Percentiles rank a stretch among this genome's conserved stretches.
Conservation (phyloP, 1,284 basidiomycete genomes). For the Tetrapyrgos nigripes region DNA sequence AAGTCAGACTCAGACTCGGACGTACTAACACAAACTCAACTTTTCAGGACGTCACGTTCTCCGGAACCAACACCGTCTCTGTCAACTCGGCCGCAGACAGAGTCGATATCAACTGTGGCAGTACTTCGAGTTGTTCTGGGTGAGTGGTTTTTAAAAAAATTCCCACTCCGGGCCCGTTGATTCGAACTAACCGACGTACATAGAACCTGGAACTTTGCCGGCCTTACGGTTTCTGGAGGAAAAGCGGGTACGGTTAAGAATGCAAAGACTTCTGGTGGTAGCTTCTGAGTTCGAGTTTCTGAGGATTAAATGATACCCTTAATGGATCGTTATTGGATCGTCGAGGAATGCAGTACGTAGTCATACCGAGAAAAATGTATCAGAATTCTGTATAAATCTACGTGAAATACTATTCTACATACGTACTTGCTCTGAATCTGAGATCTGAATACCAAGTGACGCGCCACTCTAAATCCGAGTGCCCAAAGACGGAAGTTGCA, state of each 20-base stretch:
- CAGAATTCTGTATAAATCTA: too few relatives aligned
- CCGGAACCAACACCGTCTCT: slow-evolving; percentile 11
- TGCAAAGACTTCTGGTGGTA: slow-evolving; percentile 8
- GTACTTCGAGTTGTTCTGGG: slow-evolving; percentile 21
- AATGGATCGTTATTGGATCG: too few relatives aligned
- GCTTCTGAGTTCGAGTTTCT: background rate
- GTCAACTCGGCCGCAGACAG: slow-evolving; percentile 6
- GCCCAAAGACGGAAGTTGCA: too few relatives aligned
- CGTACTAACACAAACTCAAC: background rate
- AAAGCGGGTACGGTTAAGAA: slow-evolving; percentile 6
- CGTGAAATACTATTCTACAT: too few relatives aligned
- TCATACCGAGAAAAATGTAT: too few relatives aligned
- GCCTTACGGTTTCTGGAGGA: slow-evolving; percentile 14
- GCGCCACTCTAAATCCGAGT: too few relatives aligned
- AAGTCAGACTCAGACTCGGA: background rate
- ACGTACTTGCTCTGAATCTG: too few relatives aligned
- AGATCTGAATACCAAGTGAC: too few relatives aligned
- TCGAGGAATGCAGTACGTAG: too few relatives aligned
- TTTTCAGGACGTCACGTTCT: slow-evolving; percentile 4
- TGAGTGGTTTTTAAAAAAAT: background rate
- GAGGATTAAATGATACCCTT: too few relatives aligned
- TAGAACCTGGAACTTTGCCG: slow-evolving; percentile 12
- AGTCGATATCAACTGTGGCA: slow-evolving; percentile 16
- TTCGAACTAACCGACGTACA: background rate
- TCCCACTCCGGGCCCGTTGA: background rate